These are phyloP conservation scores for Neofusicoccum sp. DNA, from an alignment of 2,329 filamentous ascomycete genomes.

Conservation along the genomic window DNA sequence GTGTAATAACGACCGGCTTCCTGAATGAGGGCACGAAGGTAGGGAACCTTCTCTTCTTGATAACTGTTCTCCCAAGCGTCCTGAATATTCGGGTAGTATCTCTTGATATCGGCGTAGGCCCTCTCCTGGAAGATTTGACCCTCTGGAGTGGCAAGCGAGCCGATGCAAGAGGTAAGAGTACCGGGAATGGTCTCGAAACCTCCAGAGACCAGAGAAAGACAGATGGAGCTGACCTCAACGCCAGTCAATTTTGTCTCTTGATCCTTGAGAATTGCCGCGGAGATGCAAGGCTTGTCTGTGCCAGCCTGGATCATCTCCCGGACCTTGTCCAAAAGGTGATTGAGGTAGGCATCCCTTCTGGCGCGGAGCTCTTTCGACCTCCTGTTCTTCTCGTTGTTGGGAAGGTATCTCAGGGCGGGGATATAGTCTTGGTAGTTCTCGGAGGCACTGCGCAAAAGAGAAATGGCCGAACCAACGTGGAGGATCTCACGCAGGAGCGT, in stretches of 20 bases:
- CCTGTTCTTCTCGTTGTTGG: constrained; percentile 55
- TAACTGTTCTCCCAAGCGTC: constrained; percentile 52
- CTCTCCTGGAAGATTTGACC: constrained; percentile 57
- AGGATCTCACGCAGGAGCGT: constrained; percentile 56
- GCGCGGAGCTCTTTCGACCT: constrained; percentile 51
- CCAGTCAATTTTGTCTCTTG: constrained; percentile 56
- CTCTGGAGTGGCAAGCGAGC: constrained; percentile 51
- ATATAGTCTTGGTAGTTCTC: constrained; percentile 60
- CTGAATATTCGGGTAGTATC: constrained; percentile 48
- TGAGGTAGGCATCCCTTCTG: constrained; percentile 54
- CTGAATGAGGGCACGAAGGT: constrained; percentile 53
- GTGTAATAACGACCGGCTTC: constrained; percentile 59
- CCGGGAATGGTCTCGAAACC: constrained; percentile 60
- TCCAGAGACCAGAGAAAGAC: constrained; percentile 55
- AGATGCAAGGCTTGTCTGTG: constrained; percentile 58
- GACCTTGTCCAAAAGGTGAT: constrained; percentile 54
- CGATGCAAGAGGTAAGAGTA: constrained; percentile 56
- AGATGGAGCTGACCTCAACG: constrained; percentile 58
- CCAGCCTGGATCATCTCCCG: constrained; percentile 55
- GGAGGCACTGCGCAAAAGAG: constrained; percentile 52
- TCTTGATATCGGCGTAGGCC: constrained; percentile 56
- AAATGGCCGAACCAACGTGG: constrained; percentile 56
- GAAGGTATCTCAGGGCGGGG: constrained; percentile 53
- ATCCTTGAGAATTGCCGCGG: constrained; percentile 57
- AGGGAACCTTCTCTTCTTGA: constrained; percentile 53